Evolutionary conservation across 2,329 filamentous ascomycete genomes (phyloP), one percentile per base, ranked within the genome.

Genomic region (Aciculosporium take): DNA sequence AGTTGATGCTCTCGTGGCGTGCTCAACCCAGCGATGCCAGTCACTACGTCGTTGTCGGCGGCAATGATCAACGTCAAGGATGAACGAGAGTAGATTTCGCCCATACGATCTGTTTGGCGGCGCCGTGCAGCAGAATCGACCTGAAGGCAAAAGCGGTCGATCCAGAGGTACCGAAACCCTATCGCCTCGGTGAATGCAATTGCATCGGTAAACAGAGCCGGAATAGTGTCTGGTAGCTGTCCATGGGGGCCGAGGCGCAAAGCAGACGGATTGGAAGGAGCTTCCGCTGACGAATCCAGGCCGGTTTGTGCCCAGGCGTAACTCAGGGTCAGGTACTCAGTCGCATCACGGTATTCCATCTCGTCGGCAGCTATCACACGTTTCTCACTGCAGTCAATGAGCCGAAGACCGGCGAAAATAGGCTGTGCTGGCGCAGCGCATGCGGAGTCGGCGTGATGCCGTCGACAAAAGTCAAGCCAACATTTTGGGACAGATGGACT

Each of bases 111-210:
- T 24, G 56, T 45, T 35, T 63, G 58, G 6, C 50, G 48, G 17
- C 42, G 46, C 20, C 51, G 50, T 24, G 54, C 53, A n/a, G 46
- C 36, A 2, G 45, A 45, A n/a, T 51, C 51, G 17, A 51, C 52
- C 41, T 54, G 53, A 21, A 60, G 52, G 42, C 61, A 64, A 40
- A 56, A 60, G 9, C 51, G 54, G 39, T 64, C 59, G 7, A 63
- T 53, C 59, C 60, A 64, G 27, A 64, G 49, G 46, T 62, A 63
- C 18, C 51, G 57, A 12, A 54, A 58, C 5, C 58, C 61, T 21
- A 64, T 50, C 15, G 50, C 48, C 24, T 39, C 46, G 12, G 58
- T 56, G 5, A 61, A 45, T 2, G 51, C 40, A 34, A 63, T 53
- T 12, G 61, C 57, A 42, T 64, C 61, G 5, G 48, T 42, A 28